Percentiles rank a stretch among this genome's conserved stretches.
phyloP scores from a whole-genome alignment of 2,329 filamentous ascomycete species.

The Pseudogymnoascus sp. region DNA sequence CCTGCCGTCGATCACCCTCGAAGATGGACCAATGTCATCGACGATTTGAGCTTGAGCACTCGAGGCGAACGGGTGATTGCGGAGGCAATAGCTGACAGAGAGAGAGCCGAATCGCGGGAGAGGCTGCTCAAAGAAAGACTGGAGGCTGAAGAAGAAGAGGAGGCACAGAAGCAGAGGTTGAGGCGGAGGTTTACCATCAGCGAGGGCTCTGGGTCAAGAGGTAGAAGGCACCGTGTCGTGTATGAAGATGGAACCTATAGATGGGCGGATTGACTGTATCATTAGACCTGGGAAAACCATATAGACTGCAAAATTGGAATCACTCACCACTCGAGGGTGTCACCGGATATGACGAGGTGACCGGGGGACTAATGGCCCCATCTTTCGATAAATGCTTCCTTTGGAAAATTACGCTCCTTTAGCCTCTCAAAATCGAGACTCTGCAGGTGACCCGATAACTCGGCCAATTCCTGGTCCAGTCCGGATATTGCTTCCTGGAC shows the following conservation, averaged over 20 bases:
- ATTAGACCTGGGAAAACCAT: constrained; percentile 3
- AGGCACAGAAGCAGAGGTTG: constrained; percentile 19
- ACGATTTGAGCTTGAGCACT: constrained; percentile 14
- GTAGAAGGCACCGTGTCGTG: constrained; percentile 21
- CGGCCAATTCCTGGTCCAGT: constrained; percentile 30
- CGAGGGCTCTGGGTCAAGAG: constrained; percentile 20
- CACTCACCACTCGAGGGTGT: neutral
- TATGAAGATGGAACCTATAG: constrained; percentile 26
- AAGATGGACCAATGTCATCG: constrained; percentile 16
- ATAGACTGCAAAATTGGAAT: neutral
- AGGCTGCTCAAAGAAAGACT: constrained; percentile 14
- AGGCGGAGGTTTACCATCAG: constrained; percentile 19
- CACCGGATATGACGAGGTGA: neutral
- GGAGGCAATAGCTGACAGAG: neutral
- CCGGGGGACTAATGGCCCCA: constrained; percentile 26
- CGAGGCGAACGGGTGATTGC: constrained; percentile 14
- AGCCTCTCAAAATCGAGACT: constrained; percentile 30
- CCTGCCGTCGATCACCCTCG: constrained; percentile 21
- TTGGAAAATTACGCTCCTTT: constrained; percentile 36
- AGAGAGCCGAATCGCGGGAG: constrained; percentile 3
- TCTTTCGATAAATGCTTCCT: constrained; percentile 40
- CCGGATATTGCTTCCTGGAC: constrained; percentile 41
- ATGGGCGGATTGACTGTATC: constrained; percentile 16
- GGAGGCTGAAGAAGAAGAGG: constrained; percentile 14
- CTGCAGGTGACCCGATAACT: constrained; percentile 30